Evolutionary conservation across 768 basidiomycete genomes (phyloP).

Genomic region (Megacollybia marginata): DNA sequence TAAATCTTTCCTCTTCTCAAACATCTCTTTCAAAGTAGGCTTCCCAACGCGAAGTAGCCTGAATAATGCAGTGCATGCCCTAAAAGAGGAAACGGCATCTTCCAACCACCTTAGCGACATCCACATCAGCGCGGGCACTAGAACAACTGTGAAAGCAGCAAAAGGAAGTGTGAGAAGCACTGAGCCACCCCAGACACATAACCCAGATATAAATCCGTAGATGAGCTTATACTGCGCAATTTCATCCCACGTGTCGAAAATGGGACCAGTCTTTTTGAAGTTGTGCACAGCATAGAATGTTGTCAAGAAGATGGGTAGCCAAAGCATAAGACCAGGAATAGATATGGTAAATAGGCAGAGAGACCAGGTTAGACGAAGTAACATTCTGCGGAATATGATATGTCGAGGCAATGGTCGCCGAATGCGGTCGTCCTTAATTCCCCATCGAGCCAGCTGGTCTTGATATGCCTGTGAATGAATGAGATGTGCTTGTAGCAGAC

Average conservation of each 20-base stretch:
- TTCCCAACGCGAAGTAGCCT: constrained; percentile 60
- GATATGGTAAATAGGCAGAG: constrained; percentile 56
- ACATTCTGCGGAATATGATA: constrained; percentile 55
- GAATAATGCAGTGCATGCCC: constrained; percentile 59
- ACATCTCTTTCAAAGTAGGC: constrained; percentile 44
- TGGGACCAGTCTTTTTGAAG: constrained; percentile 75
- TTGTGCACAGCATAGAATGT: constrained; percentile 65
- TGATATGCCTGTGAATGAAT: constrained; percentile 53
- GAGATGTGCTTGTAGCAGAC: not conserved
- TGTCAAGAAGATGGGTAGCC: constrained; percentile 71
- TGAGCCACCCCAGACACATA: constrained; percentile 54
- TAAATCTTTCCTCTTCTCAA: constrained; percentile 45
- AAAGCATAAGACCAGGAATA: constrained; percentile 71
- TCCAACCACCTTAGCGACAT: constrained; percentile 85
- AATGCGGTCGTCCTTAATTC: constrained; percentile 84
- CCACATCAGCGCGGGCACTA: constrained; percentile 81
- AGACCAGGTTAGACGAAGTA: constrained; percentile 59
- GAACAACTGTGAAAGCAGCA: constrained; percentile 44
- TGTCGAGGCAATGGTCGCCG: constrained; percentile 51
- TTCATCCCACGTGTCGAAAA: constrained; percentile 85
- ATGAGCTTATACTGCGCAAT: constrained; percentile 86
- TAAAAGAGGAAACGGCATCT: constrained; percentile 72
- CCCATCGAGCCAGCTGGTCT: constrained; percentile 55
- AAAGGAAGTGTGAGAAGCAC: constrained; percentile 57
- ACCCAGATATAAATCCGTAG: constrained; percentile 70